These are phyloP conservation scores for Lomentospora prolificans DNA, from an alignment of 2,329 filamentous ascomycete species.

Conservation along the genomic window DNA sequence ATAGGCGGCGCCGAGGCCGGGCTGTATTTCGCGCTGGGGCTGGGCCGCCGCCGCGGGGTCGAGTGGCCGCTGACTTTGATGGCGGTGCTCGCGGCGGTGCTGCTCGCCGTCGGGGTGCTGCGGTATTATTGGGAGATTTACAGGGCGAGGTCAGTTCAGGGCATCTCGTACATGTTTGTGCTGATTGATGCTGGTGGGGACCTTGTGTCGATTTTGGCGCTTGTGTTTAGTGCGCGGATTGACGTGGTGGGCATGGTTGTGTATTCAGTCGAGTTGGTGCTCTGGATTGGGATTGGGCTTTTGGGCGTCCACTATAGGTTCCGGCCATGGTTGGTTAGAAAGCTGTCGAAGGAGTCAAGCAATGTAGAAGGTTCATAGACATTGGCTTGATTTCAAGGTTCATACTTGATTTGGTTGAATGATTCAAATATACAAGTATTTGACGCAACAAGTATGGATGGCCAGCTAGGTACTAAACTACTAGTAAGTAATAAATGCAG, in stretches of 20 bases:
- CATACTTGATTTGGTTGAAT: too few relatives aligned
- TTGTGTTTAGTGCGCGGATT: conserved; percentile 1
- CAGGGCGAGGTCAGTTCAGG: conserved; percentile 5
- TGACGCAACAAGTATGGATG: too few relatives aligned
- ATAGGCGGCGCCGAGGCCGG: conserved; percentile 1
- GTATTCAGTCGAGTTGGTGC: conserved; percentile 2
- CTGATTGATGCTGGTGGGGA: conserved; percentile 4
- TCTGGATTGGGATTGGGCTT: conserved; percentile 6
- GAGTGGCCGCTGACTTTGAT: conserved; percentile 5
- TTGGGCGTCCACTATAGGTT: conserved; percentile 4
- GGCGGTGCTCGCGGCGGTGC: conserved; percentile 1
- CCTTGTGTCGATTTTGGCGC: conserved; percentile 2
- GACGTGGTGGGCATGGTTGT: conserved; percentile 1
- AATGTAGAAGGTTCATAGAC: too few relatives aligned
- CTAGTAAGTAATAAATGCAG: too few relatives aligned
- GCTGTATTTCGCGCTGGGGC: conserved; percentile 5
- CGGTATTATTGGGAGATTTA: conserved; percentile 7
- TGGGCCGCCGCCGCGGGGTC: background rate
- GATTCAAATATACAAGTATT: too few relatives aligned
- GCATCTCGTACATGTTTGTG: conserved; percentile 6
- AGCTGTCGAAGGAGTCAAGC: background rate
- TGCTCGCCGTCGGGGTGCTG: conserved; percentile 1
- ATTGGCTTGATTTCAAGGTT: too few relatives aligned
- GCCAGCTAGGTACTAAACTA: too few relatives aligned
- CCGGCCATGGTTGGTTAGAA: background rate